Conservation (phyloP, 805 yeast genomes). For the Saccharomycopsis amapae region DNA sequence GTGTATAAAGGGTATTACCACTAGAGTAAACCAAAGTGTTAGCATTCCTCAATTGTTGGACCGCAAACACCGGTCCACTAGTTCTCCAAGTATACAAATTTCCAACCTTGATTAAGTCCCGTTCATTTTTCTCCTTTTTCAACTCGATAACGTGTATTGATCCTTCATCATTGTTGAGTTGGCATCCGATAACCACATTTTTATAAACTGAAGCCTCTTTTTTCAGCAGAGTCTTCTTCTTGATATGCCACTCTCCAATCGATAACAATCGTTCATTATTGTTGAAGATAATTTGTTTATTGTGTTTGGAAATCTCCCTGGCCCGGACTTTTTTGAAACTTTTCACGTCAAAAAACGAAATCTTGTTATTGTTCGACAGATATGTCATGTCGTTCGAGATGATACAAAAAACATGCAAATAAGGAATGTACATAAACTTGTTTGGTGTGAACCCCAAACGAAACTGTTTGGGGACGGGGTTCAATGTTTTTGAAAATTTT, state of each 20-base stretch:
- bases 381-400: conserved; percentile 5
- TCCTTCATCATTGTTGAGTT: conserved; percentile 1
- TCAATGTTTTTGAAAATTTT: not conserved
- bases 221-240: no score
- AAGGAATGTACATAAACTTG: conserved; percentile 7
- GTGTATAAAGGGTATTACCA: conserved; percentile 7
- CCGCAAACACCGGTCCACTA: conserved; percentile 10
- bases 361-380: not conserved
- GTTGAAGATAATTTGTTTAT: conserved; percentile 1
- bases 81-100: conserved; percentile 18
- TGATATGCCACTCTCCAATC: conserved; percentile 10
- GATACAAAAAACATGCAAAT: conserved; percentile 14
- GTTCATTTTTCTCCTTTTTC: conserved; percentile 8
- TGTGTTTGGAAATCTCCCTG: not conserved
- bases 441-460: conserved; percentile 9
- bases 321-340: conserved; percentile 2
- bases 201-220: conserved; percentile 6
- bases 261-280: conserved; percentile 3
- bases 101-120: conserved; percentile 4
- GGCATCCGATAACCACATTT: conserved; percentile 16
- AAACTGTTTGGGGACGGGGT: conserved; percentile 7
- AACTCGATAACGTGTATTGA: conserved; percentile 11
- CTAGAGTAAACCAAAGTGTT: conserved; percentile 13
- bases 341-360: conserved; percentile 15
- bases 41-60: conserved; percentile 2